Evolutionary conservation across 2,329 filamentous ascomycete species (phyloP), one percentile per base, ranked within the genome.

Genomic region (Onygenales sp.): DNA sequence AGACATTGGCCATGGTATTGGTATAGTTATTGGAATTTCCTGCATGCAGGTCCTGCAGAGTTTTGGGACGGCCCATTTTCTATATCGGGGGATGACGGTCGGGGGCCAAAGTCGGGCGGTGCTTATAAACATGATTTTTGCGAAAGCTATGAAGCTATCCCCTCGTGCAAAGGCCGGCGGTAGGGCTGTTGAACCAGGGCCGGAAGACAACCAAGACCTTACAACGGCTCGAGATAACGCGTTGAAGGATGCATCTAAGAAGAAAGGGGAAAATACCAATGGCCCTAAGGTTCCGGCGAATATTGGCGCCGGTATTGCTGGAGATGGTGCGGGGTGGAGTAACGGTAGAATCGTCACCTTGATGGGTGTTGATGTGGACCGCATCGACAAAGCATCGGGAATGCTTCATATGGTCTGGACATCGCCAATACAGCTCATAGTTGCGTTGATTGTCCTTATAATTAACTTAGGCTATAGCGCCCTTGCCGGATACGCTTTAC

Each of bases 341-440:
- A 97, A 96, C 63, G 93, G 93, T 21, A 83, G 89, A 57, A 88
- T 97, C 51, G 83, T 93, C 65, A 95, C 94, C 60, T 67, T 97
- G 61, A 96, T 97, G 91, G 92, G 88, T 56, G 89, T 93, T 44
- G 92, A 97, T 66, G 94, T 91, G 0, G 94, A 95, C 69, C 88
- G 92, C 59, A 78, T 98, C 56, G 91, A 97, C 62, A 86, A 90
- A 65, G 90, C 90, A 1, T 88, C 82, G 40, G 89, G 88, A 42
- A 79, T 96, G 68, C 92, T 96, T 70, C 93, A 98, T 67, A 81
- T 96, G 73, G 76, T 87, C 21, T 98, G 93, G 93, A 88, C 88
- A 1, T 82, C 88, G 0, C 91, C 92, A 0, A 74, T 96, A 40
- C 77, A 85, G 27, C 85, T 90, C 54, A 65, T 93, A 49, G 76